A percentile compares a stretch with the other conserved stretches of the same genome.
Evolutionary conservation across 192 early-diverging fungal species (phyloP).

Genomic region (Umbelopsis sp.): DNA sequence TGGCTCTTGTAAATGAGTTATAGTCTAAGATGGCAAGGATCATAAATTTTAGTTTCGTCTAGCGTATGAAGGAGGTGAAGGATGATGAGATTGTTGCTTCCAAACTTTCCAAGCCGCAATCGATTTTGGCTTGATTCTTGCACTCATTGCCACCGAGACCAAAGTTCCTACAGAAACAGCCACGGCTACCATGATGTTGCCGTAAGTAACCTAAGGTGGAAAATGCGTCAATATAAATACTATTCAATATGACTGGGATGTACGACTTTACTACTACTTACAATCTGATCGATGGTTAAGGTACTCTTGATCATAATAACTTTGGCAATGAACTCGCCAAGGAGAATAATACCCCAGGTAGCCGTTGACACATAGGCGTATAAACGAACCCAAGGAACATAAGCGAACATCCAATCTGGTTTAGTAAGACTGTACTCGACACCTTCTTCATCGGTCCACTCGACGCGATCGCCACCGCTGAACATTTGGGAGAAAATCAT

Average conservation of each 20-base stretch:
- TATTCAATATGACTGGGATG: too few relatives aligned
- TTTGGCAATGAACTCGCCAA: conserved; percentile 43
- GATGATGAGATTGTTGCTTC: neutral
- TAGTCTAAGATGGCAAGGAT: neutral
- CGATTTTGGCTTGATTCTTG: neutral
- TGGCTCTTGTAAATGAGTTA: too few relatives aligned
- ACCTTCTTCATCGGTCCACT: conserved; percentile 29
- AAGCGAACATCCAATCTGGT: conserved; percentile 39
- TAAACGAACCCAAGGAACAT: conserved; percentile 24
- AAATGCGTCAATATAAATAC: too few relatives aligned
- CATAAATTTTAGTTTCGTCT: neutral
- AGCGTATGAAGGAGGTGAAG: neutral
- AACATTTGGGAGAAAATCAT: conserved; percentile 33
- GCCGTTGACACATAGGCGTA: conserved; percentile 25
- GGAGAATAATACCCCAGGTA: conserved; percentile 34
- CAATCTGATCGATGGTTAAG: conserved; percentile 39
- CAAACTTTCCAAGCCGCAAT: neutral
- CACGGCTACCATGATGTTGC: neutral
- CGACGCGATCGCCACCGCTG: conserved; percentile 16
- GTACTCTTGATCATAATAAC: conserved; percentile 39
- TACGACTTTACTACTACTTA: neutral
- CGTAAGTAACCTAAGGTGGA: neutral
- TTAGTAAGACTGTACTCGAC: neutral
- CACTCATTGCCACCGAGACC: neutral
- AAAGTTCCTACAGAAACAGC: neutral